These are phyloP conservation scores for Adansonia digitata DNA, from an alignment of 345 rosid genomes.

Conservation along the genomic window DNA sequence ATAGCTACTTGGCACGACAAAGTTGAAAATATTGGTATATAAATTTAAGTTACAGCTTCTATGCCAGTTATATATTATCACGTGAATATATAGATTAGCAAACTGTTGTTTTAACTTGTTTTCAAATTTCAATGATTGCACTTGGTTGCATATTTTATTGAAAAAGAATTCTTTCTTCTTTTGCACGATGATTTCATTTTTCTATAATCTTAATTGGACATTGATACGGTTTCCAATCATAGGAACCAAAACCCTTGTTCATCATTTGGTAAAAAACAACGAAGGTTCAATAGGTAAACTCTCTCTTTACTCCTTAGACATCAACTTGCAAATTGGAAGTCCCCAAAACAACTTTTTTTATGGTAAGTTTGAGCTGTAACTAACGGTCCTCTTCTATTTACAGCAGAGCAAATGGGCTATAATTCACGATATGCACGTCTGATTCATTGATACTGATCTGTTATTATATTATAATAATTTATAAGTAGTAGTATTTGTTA, in stretches of 20 bases:
- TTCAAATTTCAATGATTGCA: neutral
- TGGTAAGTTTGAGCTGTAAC: constrained; percentile 10
- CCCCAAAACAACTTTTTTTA: neutral
- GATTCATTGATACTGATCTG: neutral
- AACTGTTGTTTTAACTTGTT: neutral
- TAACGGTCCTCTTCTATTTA: neutral
- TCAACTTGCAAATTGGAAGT: neutral
- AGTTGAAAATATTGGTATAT: neutral
- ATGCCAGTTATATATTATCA: neutral
- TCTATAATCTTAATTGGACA: neutral
- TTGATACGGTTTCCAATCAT: neutral
- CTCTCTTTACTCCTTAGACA: neutral
- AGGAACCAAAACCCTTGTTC: neutral
- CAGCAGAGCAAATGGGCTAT: neutral
- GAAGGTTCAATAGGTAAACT: neutral
- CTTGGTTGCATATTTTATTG: neutral
- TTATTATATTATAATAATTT: neutral
- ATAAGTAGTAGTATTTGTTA: neutral
- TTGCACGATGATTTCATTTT: too few species aligned
- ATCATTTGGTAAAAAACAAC: too few species aligned
- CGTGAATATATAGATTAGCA: neutral
- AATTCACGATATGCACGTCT: neutral
- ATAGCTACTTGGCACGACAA: neutral
- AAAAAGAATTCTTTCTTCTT: too few species aligned
- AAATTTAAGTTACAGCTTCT: neutral